These are phyloP conservation scores for Epichloe scottii DNA, from an alignment of 2,329 filamentous ascomycete species.

Conservation along the genomic window DNA sequence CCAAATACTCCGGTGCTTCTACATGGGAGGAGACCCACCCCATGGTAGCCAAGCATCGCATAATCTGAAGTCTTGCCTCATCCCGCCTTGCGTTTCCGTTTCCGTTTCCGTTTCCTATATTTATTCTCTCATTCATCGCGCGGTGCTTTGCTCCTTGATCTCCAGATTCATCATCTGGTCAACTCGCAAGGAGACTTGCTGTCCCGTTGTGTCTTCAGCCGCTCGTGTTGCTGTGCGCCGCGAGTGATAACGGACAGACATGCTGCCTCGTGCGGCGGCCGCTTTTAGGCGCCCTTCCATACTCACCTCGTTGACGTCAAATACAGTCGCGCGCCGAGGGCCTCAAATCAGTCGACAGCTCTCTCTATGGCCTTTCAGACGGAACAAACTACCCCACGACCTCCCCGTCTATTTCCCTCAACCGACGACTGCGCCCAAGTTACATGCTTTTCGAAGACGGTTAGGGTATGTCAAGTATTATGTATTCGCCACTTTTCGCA, in stretches of 20 bases:
- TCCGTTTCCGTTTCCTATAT: neutral
- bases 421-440: neutral
- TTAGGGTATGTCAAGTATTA: constrained; percentile 3
- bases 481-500: neutral
- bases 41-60: no score
- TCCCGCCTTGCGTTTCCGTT: neutral
- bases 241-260: constrained; percentile 5
- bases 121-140: neutral
- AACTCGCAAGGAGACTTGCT: neutral
- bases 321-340: constrained; percentile 8
- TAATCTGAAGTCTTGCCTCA: neutral
- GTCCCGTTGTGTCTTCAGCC: neutral
- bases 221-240: neutral
- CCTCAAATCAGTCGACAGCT: constrained; percentile 13
- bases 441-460: constrained; percentile 3
- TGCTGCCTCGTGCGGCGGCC: constrained; percentile 13
- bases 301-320: constrained; percentile 10
- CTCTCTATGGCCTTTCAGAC: constrained; percentile 23
- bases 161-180: neutral
- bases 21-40: neutral
- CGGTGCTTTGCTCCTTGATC: neutral
- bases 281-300: constrained; percentile 12
- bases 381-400: constrained; percentile 9
- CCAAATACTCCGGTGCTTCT: constrained; percentile 5
- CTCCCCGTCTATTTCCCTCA: constrained; percentile 23